Base-by-base conservation (phyloP, 2,329 filamentous ascomycete species). In the Emericellopsis atlantica region DNA sequence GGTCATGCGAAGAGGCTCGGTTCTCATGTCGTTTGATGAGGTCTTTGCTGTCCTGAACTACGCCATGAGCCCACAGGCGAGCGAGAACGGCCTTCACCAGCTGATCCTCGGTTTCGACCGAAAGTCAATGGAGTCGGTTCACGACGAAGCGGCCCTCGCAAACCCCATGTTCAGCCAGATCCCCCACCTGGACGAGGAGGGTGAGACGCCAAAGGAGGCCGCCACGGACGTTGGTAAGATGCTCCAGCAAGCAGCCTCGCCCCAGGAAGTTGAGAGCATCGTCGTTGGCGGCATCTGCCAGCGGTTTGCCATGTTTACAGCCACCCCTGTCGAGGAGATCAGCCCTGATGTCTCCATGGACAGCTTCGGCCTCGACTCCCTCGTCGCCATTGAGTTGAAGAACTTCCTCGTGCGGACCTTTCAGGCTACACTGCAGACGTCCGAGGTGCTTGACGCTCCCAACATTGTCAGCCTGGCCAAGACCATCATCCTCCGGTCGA, bases 351-450 rank as follows among this genome's bases (percentile, higher is more conserved):
- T 15, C 16, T 11, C 16, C 16, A 14, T 26, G 36, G 36, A 15
- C 36, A 10, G 12, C 12, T 38, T 22, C 22, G 16, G 36, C 12
- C 10, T 23, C 11, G 36, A 38, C 22, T 38, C 36, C 36, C 36
- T 38, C 11, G 16, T 38, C 12, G 36, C 36, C 11, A 22, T 36
- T 12, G 34, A 36, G 34, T 26, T 48, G 32, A 52, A 45, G 48
- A 57, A 45, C 40, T 52, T 48, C 45, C 44, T 53, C 26, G 42
- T 45, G 4, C 42, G 44, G 24, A 50, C 50, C 2, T 54, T 56
- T 35, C 44, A 51, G 36, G 45, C 46, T 10, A 34, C 44, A 1
- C 24, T 56, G 9, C 54, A 58, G 39, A 53, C 56, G 2, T 49
- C 52, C 26, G 53, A 55, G 38, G 44, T 54, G 18, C 42, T 45